phyloP scores from a whole-genome alignment of 345 rosid species.

The Theobroma cacao region DNA sequence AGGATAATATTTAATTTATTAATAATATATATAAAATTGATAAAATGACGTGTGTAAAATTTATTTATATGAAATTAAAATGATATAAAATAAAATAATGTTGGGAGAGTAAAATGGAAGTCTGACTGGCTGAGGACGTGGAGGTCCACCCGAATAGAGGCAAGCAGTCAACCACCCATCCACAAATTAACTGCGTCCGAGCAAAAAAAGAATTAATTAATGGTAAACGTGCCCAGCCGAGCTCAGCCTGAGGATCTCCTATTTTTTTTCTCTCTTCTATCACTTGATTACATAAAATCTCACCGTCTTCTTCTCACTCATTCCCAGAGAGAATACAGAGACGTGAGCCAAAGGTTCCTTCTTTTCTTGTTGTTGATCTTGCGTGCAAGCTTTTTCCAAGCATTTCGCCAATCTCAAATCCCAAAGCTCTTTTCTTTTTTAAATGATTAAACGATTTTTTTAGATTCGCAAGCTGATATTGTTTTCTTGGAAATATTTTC shows the following conservation, averaged over 20 bases:
- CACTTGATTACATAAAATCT: background rate
- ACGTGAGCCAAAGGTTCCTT: background rate
- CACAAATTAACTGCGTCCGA: background rate
- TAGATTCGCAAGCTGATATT: background rate
- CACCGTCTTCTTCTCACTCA: background rate
- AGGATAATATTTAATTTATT: no score
- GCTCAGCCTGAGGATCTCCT: background rate
- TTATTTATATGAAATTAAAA: no score
- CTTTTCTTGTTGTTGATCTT: background rate
- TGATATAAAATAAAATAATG: no score
- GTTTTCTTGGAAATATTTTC: background rate
- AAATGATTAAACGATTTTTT: background rate
- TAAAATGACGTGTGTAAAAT: no score
- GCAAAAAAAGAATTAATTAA: background rate
- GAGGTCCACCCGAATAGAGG: background rate
- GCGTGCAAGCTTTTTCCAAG: background rate
- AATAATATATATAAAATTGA: no score
- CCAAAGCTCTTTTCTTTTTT: background rate
- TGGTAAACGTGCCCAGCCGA: background rate
- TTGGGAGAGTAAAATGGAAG: no score
- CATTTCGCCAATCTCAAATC: background rate
- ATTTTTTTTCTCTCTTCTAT: background rate
- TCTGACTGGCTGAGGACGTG: no score
- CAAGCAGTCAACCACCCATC: background rate
- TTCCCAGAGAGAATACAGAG: background rate